phyloP scores from a whole-genome alignment of 2,329 filamentous ascomycete species.

The Diplodia mutila region DNA sequence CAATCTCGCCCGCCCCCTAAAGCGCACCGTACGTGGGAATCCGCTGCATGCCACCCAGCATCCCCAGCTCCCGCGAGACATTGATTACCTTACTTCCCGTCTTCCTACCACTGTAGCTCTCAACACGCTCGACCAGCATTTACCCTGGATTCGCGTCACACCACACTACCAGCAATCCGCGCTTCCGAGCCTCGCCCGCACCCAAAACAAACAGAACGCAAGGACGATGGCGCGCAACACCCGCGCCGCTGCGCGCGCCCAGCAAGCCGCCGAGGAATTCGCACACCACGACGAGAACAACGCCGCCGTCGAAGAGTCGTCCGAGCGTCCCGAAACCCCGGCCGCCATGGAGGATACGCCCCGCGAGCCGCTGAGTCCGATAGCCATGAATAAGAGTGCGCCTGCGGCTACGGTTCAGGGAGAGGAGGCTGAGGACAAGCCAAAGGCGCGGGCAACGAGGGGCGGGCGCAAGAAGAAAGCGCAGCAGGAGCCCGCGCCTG shows the following conservation, averaged over 20 bases:
- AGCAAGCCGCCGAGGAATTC: constrained; percentile 19
- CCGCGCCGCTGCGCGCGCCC: constrained; percentile 25
- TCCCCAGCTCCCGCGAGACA: constrained; percentile 4
- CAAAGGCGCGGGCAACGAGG: constrained; percentile 1
- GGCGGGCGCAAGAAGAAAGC: constrained; percentile 20
- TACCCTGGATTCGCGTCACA: not conserved
- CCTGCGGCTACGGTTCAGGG: not conserved
- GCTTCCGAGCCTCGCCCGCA: not conserved
- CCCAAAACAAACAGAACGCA: constrained; percentile 6
- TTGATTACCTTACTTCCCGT: not conserved
- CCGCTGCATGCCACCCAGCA: constrained; percentile 16
- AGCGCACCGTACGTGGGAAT: constrained; percentile 9
- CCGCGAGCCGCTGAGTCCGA: constrained; percentile 15
- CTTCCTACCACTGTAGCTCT: too few relatives aligned
- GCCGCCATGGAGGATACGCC: not conserved
- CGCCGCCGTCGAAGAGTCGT: not conserved
- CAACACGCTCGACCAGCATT: not conserved
- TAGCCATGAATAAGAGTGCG: constrained; percentile 11
- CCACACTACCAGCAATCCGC: not conserved
- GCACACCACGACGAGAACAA: not conserved
- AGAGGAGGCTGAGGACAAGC: not conserved
- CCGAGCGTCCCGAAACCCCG: constrained; percentile 13
- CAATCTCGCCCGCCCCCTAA: constrained; percentile 21
- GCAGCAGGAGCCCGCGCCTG: not conserved
- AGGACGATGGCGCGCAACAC: constrained; percentile 25